These are phyloP conservation scores for Lunasporangiospora selenospora DNA, from an alignment of 192 early-diverging fungal genomes.

Conservation along the genomic window DNA sequence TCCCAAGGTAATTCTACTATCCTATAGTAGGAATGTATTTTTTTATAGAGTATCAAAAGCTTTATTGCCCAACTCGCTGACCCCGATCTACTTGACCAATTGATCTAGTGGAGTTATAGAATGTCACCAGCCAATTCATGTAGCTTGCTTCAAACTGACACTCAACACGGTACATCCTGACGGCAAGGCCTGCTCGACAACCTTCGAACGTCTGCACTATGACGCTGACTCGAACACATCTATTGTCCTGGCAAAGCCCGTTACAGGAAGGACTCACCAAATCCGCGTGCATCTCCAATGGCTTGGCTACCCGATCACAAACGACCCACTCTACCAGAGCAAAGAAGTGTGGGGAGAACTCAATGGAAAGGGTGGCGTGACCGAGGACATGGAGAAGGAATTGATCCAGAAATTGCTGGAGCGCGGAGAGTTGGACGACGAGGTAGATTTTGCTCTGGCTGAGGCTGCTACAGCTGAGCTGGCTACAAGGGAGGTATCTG, in stretches of 20 bases:
- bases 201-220: slow-evolving; percentile 70
- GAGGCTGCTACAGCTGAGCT: slow-evolving; percentile 15
- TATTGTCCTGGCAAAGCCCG: slow-evolving; percentile 80
- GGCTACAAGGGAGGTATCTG: slow-evolving; percentile 2
- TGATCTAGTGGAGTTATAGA: slow-evolving; percentile 55
- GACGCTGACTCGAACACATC: slow-evolving; percentile 67
- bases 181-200: slow-evolving; percentile 85
- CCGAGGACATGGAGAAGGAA: slow-evolving; percentile 27
- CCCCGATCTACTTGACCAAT: not conserved
- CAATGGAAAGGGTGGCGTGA: slow-evolving; percentile 59
- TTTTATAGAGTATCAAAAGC: slow-evolving; percentile 1
- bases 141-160: slow-evolving; percentile 85
- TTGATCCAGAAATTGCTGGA: slow-evolving; percentile 39
- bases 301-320: slow-evolving; percentile 92
- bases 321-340: slow-evolving; percentile 92
- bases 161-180: slow-evolving; percentile 85
- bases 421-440: slow-evolving; percentile 25
- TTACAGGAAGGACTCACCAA: slow-evolving; percentile 96
- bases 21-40: not conserved
- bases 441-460: slow-evolving; percentile 19
- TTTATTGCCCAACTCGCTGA: not conserved
- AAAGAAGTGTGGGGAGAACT: slow-evolving; percentile 70
- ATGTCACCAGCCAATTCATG: slow-evolving; percentile 85
- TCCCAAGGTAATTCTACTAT: slow-evolving; percentile 67
- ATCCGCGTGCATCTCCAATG: slow-evolving; percentile 96